phyloP scores from a whole-genome alignment of 768 basidiomycete genomes.

The Phaeolepiota aurea region DNA sequence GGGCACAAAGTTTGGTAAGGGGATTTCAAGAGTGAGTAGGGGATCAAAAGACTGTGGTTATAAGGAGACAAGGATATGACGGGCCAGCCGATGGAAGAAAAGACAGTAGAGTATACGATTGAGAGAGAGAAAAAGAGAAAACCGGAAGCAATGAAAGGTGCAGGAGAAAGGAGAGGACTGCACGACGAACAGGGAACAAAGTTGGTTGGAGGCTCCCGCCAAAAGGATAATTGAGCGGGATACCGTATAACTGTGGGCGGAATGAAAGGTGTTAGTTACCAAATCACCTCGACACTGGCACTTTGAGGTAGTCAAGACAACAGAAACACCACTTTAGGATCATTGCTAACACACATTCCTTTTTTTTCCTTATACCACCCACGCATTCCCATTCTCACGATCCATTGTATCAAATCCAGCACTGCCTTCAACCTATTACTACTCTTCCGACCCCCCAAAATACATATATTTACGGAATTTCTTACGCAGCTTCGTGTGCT shows the following conservation, averaged over 20 bases:
- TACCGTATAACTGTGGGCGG: slow-evolving; percentile 12
- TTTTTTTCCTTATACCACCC: slow-evolving; percentile 1
- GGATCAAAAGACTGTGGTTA: slow-evolving; percentile 29
- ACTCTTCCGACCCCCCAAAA: slow-evolving; percentile 32
- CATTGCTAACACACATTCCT: no score
- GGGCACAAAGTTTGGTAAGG: slow-evolving; percentile 5
- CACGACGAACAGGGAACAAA: slow-evolving; percentile 17
- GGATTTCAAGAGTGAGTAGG: slow-evolving; percentile 13
- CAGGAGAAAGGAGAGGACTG: slow-evolving; percentile 11
- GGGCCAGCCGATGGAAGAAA: slow-evolving; percentile 53
- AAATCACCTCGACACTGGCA: slow-evolving; percentile 20
- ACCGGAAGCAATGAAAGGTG: slow-evolving; percentile 9
- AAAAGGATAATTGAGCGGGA: slow-evolving; percentile 27
- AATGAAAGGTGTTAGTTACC: slow-evolving; percentile 11
- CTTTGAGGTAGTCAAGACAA: slow-evolving; percentile 34
- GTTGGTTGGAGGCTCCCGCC: slow-evolving; percentile 17
- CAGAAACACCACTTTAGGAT: slow-evolving; percentile 8
- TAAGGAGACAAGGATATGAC: slow-evolving; percentile 22
- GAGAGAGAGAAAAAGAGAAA: slow-evolving; percentile 13
- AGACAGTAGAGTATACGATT: no score
- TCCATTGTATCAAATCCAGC: neutral
- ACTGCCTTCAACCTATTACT: slow-evolving; percentile 3
- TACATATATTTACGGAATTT: slow-evolving; percentile 73
- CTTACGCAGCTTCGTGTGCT: slow-evolving; percentile 47
- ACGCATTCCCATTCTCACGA: neutral